Conservation (phyloP, 2,329 filamentous ascomycete genomes). For the Diaporthe destruens region DNA sequence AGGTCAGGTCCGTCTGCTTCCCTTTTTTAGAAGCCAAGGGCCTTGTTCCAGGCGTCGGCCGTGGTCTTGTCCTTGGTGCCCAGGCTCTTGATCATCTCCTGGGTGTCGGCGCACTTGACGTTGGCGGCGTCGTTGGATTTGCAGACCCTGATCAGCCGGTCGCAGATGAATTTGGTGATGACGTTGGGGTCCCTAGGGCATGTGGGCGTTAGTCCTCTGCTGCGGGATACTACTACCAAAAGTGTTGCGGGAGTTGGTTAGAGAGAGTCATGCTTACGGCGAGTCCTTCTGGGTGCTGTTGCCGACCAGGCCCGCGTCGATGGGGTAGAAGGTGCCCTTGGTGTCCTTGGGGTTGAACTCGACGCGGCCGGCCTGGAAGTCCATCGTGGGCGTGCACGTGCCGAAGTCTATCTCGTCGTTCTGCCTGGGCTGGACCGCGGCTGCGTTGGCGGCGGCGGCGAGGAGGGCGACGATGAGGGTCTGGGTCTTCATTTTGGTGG, state of each 20-base stretch:
- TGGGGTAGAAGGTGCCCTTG: conserved; percentile 40
- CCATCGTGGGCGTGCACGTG: conserved; percentile 37
- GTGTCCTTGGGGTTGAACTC: conserved; percentile 34
- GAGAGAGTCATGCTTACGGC: conserved; percentile 51
- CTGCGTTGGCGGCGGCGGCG: conserved; percentile 33
- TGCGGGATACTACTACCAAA: too few relatives aligned
- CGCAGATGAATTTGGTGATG: conserved; percentile 73
- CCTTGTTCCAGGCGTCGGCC: conserved; percentile 61
- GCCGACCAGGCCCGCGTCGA: conserved; percentile 37
- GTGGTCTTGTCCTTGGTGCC: conserved; percentile 62
- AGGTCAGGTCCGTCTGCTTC: not conserved
- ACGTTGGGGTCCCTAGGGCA: conserved; percentile 66
- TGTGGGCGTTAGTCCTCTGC: too few relatives aligned
- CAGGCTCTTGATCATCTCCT: conserved; percentile 63
- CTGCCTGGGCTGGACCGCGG: conserved; percentile 23
- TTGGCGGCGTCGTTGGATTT: conserved; percentile 68
- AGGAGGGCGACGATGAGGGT: conserved; percentile 32
- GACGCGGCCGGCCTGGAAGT: conserved; percentile 35
- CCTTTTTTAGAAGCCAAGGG: conserved; percentile 55
- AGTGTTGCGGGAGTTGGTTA: too few relatives aligned
- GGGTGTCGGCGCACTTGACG: conserved; percentile 59
- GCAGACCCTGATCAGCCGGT: conserved; percentile 72
- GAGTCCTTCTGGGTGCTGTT: conserved; percentile 60
- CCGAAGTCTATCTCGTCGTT: conserved; percentile 40
- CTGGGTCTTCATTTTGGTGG: conserved; percentile 27